Conservation (phyloP, 2,329 filamentous ascomycete species). For the Cercospora canescens region DNA sequence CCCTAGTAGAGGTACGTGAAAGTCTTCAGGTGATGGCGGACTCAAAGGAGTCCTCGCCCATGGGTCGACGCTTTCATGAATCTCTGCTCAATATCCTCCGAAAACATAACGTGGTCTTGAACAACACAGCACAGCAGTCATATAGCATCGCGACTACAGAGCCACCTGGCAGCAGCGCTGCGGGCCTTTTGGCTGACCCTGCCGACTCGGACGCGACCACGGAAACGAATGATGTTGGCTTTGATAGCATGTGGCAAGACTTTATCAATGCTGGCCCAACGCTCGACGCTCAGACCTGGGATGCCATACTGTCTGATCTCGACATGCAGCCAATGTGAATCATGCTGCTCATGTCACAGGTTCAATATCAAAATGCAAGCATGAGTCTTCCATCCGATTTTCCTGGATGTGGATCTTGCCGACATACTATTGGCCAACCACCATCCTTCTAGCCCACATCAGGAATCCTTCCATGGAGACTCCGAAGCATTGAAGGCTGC, state of each 20-base stretch:
- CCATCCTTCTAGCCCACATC: neutral
- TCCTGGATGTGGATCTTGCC: neutral
- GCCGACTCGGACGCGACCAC: neutral
- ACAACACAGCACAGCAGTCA: neutral
- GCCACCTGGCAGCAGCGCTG: neutral
- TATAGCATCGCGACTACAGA: neutral
- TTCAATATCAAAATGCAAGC: neutral
- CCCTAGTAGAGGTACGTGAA: conserved; percentile 22
- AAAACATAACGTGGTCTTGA: conserved; percentile 28
- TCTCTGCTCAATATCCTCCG: conserved; percentile 27
- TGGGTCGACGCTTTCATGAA: conserved; percentile 24
- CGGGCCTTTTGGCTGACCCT: neutral
- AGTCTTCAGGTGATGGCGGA: conserved; percentile 29
- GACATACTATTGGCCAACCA: neutral
- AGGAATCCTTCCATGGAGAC: neutral
- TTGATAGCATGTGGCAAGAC: conserved; percentile 30
- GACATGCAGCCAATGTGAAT: neutral
- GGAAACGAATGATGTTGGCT: conserved; percentile 9
- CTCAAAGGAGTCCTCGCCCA: conserved; percentile 16
- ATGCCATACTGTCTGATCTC: neutral
- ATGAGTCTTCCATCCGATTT: neutral
- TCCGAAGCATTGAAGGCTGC: neutral
- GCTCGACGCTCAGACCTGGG: conserved; percentile 12
- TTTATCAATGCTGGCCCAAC: conserved; percentile 25
- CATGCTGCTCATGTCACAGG: neutral